Percentiles rank a stretch among this genome's conserved stretches.
Evolutionary conservation across 805 yeast genomes (phyloP).

Genomic region (Myxozyma nipponensis): DNA sequence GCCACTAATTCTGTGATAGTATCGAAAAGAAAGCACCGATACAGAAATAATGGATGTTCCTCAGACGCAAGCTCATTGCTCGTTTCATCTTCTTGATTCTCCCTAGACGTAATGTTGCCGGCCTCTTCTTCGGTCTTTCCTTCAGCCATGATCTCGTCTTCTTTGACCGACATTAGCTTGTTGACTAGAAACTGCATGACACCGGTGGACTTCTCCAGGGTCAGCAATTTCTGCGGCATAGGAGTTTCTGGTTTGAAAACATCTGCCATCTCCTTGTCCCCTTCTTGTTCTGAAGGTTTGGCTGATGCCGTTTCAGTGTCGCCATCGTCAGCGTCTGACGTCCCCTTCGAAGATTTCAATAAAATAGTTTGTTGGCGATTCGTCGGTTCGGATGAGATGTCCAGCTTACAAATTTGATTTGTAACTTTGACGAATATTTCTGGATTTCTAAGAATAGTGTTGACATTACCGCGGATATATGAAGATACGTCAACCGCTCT

Average conservation of each 20-base stretch:
- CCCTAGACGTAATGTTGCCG: background rate
- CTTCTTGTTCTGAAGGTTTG: slow-evolving; percentile 20
- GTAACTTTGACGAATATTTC: slow-evolving; percentile 45
- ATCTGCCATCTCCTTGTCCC: slow-evolving; percentile 24
- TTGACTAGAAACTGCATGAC: slow-evolving; percentile 59
- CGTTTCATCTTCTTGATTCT: slow-evolving; percentile 7
- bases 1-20: slow-evolving; percentile 65
- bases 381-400: slow-evolving; percentile 1
- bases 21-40: slow-evolving; percentile 65
- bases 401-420: slow-evolving; percentile 31
- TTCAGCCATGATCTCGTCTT: slow-evolving; percentile 21
- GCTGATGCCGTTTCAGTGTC: background rate
- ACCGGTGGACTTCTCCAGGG: slow-evolving; percentile 44
- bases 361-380: slow-evolving; percentile 18
- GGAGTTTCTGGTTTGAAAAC: slow-evolving; percentile 34
- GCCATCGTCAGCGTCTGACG: background rate
- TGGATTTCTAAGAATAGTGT: slow-evolving; percentile 45
- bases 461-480: slow-evolving; percentile 22
- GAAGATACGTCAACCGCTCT: slow-evolving; percentile 40
- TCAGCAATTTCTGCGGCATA: slow-evolving; percentile 11
- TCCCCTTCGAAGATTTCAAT: slow-evolving; percentile 10
- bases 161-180: slow-evolving; percentile 55
- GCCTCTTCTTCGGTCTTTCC: background rate
- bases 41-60: slow-evolving; percentile 55
- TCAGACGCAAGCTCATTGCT: slow-evolving; percentile 27